Conservation (phyloP, 1,284 basidiomycete species). For the Pseudozyma pruni region DNA sequence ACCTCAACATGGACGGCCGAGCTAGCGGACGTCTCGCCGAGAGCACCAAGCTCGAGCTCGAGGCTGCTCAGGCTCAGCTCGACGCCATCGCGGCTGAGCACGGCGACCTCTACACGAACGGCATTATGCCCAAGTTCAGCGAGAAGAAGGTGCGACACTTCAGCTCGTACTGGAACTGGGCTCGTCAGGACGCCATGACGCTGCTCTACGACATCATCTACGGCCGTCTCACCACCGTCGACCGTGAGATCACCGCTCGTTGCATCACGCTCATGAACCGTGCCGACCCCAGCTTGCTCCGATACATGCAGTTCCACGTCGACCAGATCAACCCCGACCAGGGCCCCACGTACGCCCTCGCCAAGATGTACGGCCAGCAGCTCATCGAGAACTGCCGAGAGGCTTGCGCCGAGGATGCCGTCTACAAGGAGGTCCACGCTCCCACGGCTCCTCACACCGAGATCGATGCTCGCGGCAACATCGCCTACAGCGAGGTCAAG, state of each 20-base stretch:
- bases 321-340: constrained; percentile 79
- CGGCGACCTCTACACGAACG: constrained; percentile 90
- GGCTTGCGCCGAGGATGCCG: constrained; percentile 81
- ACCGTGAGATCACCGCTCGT: constrained; percentile 73
- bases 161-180: constrained; percentile 99
- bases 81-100: constrained; percentile 89
- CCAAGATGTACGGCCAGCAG: constrained; percentile 95
- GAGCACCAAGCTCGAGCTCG: constrained; percentile 79
- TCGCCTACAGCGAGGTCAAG: constrained; percentile 92
- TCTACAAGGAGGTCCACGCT: constrained; percentile 78
- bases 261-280: constrained; percentile 98
- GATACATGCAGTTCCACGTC: constrained; percentile 96
- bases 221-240: constrained; percentile 89
- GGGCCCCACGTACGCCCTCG: constrained; percentile 90
- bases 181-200: constrained; percentile 89
- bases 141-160: constrained; percentile 95
- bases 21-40: constrained; percentile 89
- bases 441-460: constrained; percentile 96
- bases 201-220: constrained; percentile 84
- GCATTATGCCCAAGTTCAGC: constrained; percentile 92
- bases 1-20: constrained; percentile 91
- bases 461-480: constrained; percentile 90
- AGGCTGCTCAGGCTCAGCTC: constrained; percentile 82
- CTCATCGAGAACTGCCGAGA: constrained; percentile 93
- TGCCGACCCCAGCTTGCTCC: constrained; percentile 74